These are phyloP conservation scores for Botryotinia calthae DNA, from an alignment of 2,329 filamentous ascomycete genomes.

Conservation along the genomic window DNA sequence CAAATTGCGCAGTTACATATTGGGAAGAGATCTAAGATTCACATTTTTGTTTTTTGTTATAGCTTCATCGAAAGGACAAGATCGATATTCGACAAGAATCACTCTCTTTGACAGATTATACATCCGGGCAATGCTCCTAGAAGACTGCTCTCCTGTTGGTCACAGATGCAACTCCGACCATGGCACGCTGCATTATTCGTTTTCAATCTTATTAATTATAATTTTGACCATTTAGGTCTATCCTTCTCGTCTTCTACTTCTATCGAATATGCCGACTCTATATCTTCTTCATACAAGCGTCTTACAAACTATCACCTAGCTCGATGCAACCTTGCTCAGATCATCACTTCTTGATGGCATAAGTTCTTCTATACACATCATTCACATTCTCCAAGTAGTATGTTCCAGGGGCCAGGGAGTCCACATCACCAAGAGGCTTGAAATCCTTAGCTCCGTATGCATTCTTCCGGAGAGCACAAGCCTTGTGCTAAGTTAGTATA, in stretches of 20 bases:
- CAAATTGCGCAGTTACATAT: not conserved
- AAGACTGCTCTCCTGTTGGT: too few species aligned
- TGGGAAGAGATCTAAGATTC: not conserved
- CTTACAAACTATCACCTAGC: not conserved
- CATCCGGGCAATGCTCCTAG: too few species aligned
- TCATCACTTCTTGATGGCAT: not conserved
- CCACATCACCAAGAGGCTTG: not conserved
- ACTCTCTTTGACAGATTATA: too few species aligned
- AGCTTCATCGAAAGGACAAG: not conserved
- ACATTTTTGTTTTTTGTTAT: too few species aligned
- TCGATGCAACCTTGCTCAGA: not conserved
- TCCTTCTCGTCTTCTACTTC: not conserved
- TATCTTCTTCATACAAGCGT: not conserved
- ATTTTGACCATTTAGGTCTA: not conserved
- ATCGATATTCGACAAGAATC: too few species aligned
- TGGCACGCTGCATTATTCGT: not conserved
- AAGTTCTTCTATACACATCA: not conserved
- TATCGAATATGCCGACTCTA: not conserved
- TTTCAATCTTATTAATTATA: not conserved
- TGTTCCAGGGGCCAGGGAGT: not conserved
- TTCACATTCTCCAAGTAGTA: not conserved
- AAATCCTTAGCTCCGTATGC: not conserved
- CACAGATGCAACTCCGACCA: not conserved
- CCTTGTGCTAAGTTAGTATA: not conserved
- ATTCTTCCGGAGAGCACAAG: not conserved